Evolutionary conservation across 2,329 filamentous ascomycete species (phyloP).

Genomic region (Neopestalotiopsis sp.): DNA sequence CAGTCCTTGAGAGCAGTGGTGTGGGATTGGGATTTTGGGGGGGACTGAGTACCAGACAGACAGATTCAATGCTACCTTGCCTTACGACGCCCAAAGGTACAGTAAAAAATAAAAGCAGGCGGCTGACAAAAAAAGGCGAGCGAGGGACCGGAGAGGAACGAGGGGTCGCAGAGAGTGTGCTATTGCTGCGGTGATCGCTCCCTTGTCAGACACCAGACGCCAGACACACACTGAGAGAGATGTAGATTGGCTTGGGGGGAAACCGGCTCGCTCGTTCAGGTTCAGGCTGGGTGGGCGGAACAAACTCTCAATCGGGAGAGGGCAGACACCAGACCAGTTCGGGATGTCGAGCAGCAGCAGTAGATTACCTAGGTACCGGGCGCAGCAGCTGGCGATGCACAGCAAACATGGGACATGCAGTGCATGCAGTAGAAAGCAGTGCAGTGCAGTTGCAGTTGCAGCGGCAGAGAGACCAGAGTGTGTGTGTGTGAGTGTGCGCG

Average conservation of each 20-base stretch:
- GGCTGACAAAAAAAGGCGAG: constrained; percentile 18
- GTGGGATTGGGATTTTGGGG: constrained; percentile 13
- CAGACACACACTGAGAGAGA: not conserved
- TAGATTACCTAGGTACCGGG: not conserved
- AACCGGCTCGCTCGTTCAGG: not conserved
- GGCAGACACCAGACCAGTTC: constrained; percentile 10
- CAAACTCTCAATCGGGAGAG: not conserved
- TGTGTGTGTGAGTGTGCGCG: too few relatives aligned
- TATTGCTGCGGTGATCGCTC: not conserved
- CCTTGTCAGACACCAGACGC: constrained; percentile 16
- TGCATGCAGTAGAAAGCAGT: constrained; percentile 3
- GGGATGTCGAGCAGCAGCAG: not conserved
- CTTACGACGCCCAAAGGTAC: constrained; percentile 9
- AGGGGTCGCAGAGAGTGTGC: constrained; percentile 5
- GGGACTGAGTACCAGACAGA: not conserved
- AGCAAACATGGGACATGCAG: constrained; percentile 9
- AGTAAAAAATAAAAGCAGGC: constrained; percentile 1
- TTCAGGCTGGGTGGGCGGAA: not conserved
- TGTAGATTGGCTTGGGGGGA: not conserved
- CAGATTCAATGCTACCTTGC: constrained; percentile 11
- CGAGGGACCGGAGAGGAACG: constrained; percentile 10
- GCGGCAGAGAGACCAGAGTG: not conserved
- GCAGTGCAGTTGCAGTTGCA: constrained; percentile 13
- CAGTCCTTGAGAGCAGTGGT: constrained; percentile 9
- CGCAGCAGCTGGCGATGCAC: constrained; percentile 9